These are phyloP conservation scores for Phialophora verrucosa DNA, from an alignment of 2,329 filamentous ascomycete genomes.

Conservation along the genomic window DNA sequence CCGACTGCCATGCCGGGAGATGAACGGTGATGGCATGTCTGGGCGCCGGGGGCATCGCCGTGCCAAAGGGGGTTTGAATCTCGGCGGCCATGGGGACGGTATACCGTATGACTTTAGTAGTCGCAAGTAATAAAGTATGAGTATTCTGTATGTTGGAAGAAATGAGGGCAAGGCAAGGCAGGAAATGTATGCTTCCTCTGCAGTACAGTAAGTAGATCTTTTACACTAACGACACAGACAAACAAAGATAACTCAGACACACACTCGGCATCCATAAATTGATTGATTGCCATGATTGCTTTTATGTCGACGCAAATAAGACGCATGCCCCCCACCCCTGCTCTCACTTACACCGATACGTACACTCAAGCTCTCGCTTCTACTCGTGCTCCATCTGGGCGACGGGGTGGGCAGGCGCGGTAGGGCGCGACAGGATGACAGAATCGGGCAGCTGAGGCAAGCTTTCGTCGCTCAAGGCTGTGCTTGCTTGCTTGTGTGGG, in stretches of 20 bases:
- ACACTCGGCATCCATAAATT: too few relatives aligned
- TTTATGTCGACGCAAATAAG: background rate
- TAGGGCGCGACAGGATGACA: background rate
- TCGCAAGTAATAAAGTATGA: too few relatives aligned
- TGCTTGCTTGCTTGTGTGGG: background rate
- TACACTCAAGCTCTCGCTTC: background rate
- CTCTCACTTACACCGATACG: background rate
- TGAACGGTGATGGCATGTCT: slow-evolving; percentile 34
- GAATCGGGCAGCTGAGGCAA: background rate
- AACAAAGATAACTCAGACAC: too few relatives aligned
- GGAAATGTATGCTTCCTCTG: too few relatives aligned
- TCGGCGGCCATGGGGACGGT: slow-evolving; percentile 14
- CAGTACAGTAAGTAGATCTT: too few relatives aligned
- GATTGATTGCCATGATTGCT: too few relatives aligned
- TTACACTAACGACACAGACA: too few relatives aligned
- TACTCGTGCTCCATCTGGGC: background rate
- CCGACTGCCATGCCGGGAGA: slow-evolving; percentile 23
- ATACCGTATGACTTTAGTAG: too few relatives aligned
- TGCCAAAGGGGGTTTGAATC: slow-evolving; percentile 28
- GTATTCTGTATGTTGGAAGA: too few relatives aligned
- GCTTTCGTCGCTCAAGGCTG: background rate
- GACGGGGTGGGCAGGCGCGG: too few relatives aligned
- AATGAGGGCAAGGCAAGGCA: too few relatives aligned
- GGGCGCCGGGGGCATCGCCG: slow-evolving; percentile 29
- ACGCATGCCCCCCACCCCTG: background rate